These are phyloP conservation scores for Coemansia sp. DNA, from an alignment of 192 early-diverging fungal genomes.

Conservation along the genomic window DNA sequence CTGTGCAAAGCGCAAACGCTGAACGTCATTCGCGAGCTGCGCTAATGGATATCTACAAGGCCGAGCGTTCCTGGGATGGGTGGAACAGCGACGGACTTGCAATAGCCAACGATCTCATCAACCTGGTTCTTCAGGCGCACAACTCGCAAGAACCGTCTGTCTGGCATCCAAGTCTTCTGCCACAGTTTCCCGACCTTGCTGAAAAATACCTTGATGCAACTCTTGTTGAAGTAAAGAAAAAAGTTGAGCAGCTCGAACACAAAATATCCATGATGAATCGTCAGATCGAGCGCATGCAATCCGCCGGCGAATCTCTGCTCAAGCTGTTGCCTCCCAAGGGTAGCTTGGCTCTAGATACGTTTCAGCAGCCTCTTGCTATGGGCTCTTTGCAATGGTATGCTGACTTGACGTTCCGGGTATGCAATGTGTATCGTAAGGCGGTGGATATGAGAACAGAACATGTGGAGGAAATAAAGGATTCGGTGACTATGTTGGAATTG, in stretches of 20 bases:
- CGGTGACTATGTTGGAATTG: conserved; percentile 13
- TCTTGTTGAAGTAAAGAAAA: neutral
- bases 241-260: conserved; percentile 18
- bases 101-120: conserved; percentile 23
- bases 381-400: conserved; percentile 24
- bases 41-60: conserved; percentile 29
- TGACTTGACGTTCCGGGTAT: conserved; percentile 8
- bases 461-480: conserved; percentile 13
- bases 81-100: conserved; percentile 31
- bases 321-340: conserved; percentile 11
- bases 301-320: conserved; percentile 12
- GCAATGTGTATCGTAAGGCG: conserved; percentile 11
- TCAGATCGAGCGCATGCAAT: conserved; percentile 22
- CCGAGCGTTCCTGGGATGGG: conserved; percentile 37
- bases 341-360: neutral
- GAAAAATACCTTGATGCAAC: conserved; percentile 19
- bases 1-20: neutral
- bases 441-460: conserved; percentile 19
- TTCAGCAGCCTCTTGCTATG: conserved; percentile 10
- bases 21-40: conserved; percentile 16
- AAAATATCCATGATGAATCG: conserved; percentile 18
- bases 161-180: conserved; percentile 42
- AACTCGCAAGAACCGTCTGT: conserved; percentile 42
- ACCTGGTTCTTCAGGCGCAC: conserved; percentile 35
- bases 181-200: conserved; percentile 33